These are phyloP conservation scores for Debaryomyces fabryi DNA, from an alignment of 1,139 yeast species.

Conservation along the genomic window DNA sequence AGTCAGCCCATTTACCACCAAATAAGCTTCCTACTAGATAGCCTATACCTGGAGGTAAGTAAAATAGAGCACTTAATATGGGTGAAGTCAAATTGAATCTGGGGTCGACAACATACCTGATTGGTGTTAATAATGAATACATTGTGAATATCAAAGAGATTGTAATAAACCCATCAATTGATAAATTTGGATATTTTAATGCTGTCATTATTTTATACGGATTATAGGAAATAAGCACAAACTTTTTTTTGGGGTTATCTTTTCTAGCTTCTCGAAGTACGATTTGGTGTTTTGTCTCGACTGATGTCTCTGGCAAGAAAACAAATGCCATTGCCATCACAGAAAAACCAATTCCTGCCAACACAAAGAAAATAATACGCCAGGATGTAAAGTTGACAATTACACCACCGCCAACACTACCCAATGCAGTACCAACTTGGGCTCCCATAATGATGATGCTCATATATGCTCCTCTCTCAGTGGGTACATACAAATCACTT, in stretches of 20 bases:
- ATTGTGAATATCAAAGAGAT: slow-evolving; percentile 46
- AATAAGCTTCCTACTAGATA: slow-evolving; percentile 48
- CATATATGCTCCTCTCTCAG: slow-evolving; percentile 50
- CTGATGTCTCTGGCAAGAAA: slow-evolving; percentile 46
- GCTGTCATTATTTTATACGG: slow-evolving; percentile 45
- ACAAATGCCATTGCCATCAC: slow-evolving; percentile 31
- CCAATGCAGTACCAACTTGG: slow-evolving; percentile 52
- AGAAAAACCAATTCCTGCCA: slow-evolving; percentile 42
- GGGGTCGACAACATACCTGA: slow-evolving; percentile 56
- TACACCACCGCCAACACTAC: slow-evolving; percentile 50
- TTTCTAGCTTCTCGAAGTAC: slow-evolving; percentile 16
- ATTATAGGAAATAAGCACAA: slow-evolving; percentile 44
- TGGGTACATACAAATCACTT: slow-evolving; percentile 49
- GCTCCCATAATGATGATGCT: slow-evolving; percentile 47
- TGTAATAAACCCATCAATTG: slow-evolving; percentile 47
- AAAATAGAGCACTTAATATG: slow-evolving; percentile 51
- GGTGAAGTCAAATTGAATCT: slow-evolving; percentile 50
- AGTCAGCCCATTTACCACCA: slow-evolving; percentile 56
- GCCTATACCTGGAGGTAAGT: slow-evolving; percentile 56
- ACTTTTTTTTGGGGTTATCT: slow-evolving; percentile 30
- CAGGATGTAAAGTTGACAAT: slow-evolving; percentile 52
- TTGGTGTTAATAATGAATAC: slow-evolving; percentile 57
- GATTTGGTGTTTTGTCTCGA: slow-evolving; percentile 26
- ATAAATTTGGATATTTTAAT: slow-evolving; percentile 42
- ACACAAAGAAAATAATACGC: slow-evolving; percentile 53